Conservation (phyloP, 495 filamentous ascomycete species). For the Penicillium silybi region DNA sequence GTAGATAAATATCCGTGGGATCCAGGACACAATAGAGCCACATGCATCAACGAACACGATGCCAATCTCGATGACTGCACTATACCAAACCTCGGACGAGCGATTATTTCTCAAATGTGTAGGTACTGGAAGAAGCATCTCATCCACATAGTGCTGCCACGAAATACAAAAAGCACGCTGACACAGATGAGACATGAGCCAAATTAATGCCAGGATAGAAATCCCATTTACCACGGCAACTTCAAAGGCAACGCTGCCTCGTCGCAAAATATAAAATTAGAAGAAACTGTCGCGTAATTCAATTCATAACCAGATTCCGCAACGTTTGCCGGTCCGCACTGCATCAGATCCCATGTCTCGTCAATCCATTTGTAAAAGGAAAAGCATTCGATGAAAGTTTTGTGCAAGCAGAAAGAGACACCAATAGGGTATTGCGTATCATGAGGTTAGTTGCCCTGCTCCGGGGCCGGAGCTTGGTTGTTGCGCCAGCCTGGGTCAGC, state of each 20-base stretch:
- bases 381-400: constrained; percentile 9
- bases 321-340: constrained; percentile 6
- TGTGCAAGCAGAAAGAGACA: constrained; percentile 7
- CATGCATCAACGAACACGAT: not conserved
- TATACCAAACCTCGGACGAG: not conserved
- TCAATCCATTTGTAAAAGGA: constrained; percentile 13
- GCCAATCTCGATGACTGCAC: not conserved
- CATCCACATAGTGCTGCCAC: not conserved
- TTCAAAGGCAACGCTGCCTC: not conserved
- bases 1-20: not conserved
- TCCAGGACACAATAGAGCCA: not conserved
- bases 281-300: not conserved
- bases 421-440: constrained; percentile 11
- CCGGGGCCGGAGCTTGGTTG: constrained; percentile 22
- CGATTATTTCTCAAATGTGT: not conserved
- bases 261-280: constrained; percentile 2
- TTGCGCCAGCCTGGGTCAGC: constrained; percentile 28
- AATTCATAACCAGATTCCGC: constrained; percentile 2
- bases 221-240: not conserved
- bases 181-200: constrained; percentile 2
- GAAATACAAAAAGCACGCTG: not conserved
- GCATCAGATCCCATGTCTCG: constrained; percentile 10
- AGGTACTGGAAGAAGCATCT: not conserved
- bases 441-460: constrained; percentile 17
- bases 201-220: constrained; percentile 6